Evolutionary conservation across 164 flowering plant species (phyloP).

Genomic region (Akebia trifoliata): DNA sequence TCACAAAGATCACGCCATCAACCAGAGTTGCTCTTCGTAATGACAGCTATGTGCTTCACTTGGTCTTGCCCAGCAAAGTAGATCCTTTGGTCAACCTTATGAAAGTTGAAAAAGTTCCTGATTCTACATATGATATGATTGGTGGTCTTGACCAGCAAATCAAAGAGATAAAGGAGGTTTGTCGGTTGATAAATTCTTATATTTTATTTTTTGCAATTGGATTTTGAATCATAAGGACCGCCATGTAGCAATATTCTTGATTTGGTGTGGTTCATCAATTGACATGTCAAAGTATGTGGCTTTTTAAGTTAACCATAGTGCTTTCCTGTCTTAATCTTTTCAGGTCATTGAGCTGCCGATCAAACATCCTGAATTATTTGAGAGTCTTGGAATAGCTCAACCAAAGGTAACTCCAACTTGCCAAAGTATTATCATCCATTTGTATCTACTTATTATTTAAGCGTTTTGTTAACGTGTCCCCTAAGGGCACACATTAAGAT

Average conservation of each 20-base stretch:
- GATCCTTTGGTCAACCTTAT: conserved; percentile 97
- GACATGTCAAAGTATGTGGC: too few species aligned
- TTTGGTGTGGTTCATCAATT: too few species aligned
- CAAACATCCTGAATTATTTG: conserved; percentile 94
- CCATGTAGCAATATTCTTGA: too few species aligned
- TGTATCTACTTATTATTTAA: too few species aligned
- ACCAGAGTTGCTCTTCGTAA: conserved; percentile 95
- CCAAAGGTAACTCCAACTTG: conserved; percentile 60
- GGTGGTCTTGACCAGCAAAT: conserved; percentile 99
- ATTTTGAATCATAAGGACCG: too few species aligned
- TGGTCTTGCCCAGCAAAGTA: conserved; percentile 93
- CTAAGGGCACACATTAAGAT: too few species aligned
- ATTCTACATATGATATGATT: conserved; percentile 97
- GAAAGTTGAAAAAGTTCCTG: conserved; percentile 99
- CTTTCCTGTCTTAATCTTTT: background rate
- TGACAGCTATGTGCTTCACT: conserved; percentile 94
- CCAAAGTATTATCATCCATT: background rate
- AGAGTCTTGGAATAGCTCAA: conserved; percentile 95
- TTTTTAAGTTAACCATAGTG: background rate
- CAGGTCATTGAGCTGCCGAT: conserved; percentile 92
- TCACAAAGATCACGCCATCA: conserved; percentile 91
- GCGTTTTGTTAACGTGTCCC: too few species aligned
- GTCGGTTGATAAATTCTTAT: background rate
- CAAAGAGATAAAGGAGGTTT: conserved; percentile 95
- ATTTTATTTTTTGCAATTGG: too few species aligned